Evolutionary conservation across 495 filamentous ascomycete genomes (phyloP).

Genomic region (Podospora didyma): DNA sequence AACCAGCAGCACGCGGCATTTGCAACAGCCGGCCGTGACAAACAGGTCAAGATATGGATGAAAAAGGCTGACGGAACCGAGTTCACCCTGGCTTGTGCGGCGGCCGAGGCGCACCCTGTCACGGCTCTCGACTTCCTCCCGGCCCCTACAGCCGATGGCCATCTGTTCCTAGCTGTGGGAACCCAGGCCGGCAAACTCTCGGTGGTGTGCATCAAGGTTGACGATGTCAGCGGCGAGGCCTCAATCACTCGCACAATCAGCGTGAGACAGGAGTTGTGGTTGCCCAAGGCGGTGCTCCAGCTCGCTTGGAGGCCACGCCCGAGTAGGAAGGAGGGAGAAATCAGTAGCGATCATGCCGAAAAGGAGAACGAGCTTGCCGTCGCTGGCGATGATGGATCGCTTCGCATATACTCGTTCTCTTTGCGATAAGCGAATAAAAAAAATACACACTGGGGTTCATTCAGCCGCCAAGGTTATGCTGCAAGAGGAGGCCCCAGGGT

Average conservation of each 20-base stretch:
- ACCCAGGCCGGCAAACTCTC: slow-evolving; percentile 53
- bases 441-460: too few relatives aligned
- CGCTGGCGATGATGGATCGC: slow-evolving; percentile 77
- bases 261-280: slow-evolving; percentile 42
- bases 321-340: slow-evolving; percentile 11
- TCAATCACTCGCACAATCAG: slow-evolving; percentile 40
- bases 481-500: too few relatives aligned
- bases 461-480: too few relatives aligned
- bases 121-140: slow-evolving; percentile 72
- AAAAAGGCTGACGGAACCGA: slow-evolving; percentile 27
- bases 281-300: slow-evolving; percentile 70
- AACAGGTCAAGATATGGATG: slow-evolving; percentile 75
- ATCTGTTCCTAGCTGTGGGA: slow-evolving; percentile 62
- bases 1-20: slow-evolving; percentile 45
- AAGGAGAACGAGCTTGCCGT: slow-evolving; percentile 66
- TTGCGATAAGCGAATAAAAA: neutral
- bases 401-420: slow-evolving; percentile 58
- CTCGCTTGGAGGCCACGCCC: slow-evolving; percentile 69
- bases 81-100: slow-evolving; percentile 20
- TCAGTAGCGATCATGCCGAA: neutral
- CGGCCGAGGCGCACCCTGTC: slow-evolving; percentile 47
- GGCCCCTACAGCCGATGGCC: slow-evolving; percentile 29
- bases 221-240: slow-evolving; percentile 37
- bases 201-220: slow-evolving; percentile 34
- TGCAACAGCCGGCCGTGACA: slow-evolving; percentile 85